Percentiles rank a stretch among this genome's conserved stretches.
These are phyloP conservation scores for Cladophialophora immunda DNA, from an alignment of 2,329 filamentous ascomycete genomes.

Conservation along the genomic window DNA sequence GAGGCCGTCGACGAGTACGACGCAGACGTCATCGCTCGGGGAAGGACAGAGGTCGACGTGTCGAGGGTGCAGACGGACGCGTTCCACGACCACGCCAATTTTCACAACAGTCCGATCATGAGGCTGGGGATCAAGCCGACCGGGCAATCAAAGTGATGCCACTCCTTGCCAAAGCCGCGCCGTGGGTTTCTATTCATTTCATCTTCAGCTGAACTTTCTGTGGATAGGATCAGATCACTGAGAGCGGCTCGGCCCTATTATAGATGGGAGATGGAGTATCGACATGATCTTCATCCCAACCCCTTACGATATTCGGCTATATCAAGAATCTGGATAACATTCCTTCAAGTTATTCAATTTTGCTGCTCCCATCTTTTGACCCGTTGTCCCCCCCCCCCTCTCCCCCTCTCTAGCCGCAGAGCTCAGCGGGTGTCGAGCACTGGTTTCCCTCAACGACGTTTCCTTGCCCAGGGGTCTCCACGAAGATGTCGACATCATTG, in stretches of 20 bases:
- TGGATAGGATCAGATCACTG: too few species aligned
- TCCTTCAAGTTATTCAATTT: not conserved
- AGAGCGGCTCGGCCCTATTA: too few species aligned
- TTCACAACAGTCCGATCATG: conserved; percentile 35
- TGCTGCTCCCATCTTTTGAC: not conserved
- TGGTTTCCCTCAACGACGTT: conserved; percentile 33
- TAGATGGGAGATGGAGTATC: not conserved
- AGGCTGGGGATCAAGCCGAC: conserved; percentile 36
- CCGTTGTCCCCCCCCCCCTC: not conserved
- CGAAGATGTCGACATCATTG: conserved; percentile 32
- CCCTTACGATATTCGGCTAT: not conserved
- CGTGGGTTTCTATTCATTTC: not conserved
- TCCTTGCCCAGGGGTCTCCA: conserved; percentile 30
- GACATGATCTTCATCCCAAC: not conserved
- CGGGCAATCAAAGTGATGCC: not conserved
- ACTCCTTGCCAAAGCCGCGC: too few species aligned
- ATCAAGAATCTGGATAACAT: not conserved
- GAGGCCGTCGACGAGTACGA: conserved; percentile 37
- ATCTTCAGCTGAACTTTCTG: not conserved
- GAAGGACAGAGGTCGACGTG: conserved; percentile 34
- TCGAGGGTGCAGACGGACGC: conserved; percentile 32
- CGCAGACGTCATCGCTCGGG: conserved; percentile 31
- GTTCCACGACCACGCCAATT: conserved; percentile 33
- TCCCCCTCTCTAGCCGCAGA: conserved; percentile 16
- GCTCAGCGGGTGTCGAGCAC: conserved; percentile 27